These are phyloP conservation scores for Amanita subjunquillea DNA, from an alignment of 768 basidiomycete genomes.

Conservation along the genomic window DNA sequence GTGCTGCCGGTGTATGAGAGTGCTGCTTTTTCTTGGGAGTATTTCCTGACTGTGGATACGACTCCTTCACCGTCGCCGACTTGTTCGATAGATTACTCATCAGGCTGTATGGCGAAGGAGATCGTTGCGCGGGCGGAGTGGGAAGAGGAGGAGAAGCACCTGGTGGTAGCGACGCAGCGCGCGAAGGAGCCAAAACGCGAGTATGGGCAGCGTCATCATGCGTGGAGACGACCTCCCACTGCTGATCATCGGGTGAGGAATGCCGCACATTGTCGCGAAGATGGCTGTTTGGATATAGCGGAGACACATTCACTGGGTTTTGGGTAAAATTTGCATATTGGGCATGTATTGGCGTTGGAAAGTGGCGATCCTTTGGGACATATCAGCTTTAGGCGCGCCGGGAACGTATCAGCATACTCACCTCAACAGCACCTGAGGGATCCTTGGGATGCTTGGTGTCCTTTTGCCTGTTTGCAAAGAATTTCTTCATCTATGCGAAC, in stretches of 20 bases:
- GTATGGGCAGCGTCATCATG: conserved; percentile 17
- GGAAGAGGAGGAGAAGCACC: conserved; percentile 30
- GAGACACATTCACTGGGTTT: conserved; percentile 7
- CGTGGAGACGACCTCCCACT: conserved; percentile 32
- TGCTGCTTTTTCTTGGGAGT: conserved; percentile 12
- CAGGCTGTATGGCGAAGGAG: conserved; percentile 36
- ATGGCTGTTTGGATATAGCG: conserved; percentile 6
- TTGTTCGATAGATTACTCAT: conserved; percentile 15
- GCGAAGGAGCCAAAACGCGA: conserved; percentile 25
- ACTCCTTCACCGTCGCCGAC: conserved; percentile 11
- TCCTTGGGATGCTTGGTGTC: conserved; percentile 24
- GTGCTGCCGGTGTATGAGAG: conserved; percentile 25
- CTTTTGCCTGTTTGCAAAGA: conserved; percentile 42
- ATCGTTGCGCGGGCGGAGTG: conserved; percentile 26
- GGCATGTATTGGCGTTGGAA: conserved; percentile 28
- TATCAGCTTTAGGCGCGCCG: conserved; percentile 10
- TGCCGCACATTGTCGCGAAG: conserved; percentile 12
- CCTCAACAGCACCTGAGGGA: conserved; percentile 16
- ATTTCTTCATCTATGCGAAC: conserved; percentile 39
- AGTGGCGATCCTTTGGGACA: conserved; percentile 13
- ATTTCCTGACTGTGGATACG: background rate
- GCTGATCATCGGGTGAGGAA: conserved; percentile 27
- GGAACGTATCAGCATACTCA: conserved; percentile 13
- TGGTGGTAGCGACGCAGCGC: conserved; percentile 39
- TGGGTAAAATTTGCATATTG: conserved; percentile 22